These are phyloP conservation scores for Lichtheimia corymbifera DNA, from an alignment of 371 early-diverging fungal genomes.

Conservation along the genomic window DNA sequence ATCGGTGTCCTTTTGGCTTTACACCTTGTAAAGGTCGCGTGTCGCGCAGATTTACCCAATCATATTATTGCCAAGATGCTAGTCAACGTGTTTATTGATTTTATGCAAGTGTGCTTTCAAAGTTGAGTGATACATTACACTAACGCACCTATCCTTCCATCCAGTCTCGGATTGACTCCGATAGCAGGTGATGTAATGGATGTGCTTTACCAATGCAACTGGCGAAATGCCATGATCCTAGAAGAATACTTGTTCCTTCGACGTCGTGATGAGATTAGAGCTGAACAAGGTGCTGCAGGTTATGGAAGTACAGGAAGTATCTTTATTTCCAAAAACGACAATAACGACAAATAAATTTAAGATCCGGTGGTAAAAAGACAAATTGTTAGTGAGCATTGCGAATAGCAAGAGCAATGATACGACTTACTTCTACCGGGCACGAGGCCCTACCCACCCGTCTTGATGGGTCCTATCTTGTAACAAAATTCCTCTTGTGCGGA, in stretches of 20 bases:
- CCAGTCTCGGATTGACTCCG: constrained; percentile 44
- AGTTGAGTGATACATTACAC: too few relatives aligned
- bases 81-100: constrained; percentile 48
- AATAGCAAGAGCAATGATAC: too few relatives aligned
- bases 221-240: constrained; percentile 45
- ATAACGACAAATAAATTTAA: too few relatives aligned
- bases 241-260: constrained; percentile 45
- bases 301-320: constrained; percentile 11
- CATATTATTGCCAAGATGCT: constrained; percentile 42
- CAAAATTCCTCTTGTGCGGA: too few relatives aligned
- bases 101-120: constrained; percentile 17
- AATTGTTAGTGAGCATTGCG: too few relatives aligned
- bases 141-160: neutral
- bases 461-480: too few relatives aligned
- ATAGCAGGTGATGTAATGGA: constrained; percentile 53
- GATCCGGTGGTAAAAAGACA: too few relatives aligned
- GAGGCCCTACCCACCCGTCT: too few relatives aligned
- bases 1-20: constrained; percentile 38
- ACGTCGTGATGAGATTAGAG: constrained; percentile 37
- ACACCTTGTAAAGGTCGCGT: constrained; percentile 36
- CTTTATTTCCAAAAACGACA: too few relatives aligned
- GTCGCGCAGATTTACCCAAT: constrained; percentile 38
- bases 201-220: constrained; percentile 50
- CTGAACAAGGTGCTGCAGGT: constrained; percentile 24
- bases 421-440: too few relatives aligned